Evolutionary conservation across 345 rosid genomes (phyloP).

Genomic region (Linum usitatissimum): DNA sequence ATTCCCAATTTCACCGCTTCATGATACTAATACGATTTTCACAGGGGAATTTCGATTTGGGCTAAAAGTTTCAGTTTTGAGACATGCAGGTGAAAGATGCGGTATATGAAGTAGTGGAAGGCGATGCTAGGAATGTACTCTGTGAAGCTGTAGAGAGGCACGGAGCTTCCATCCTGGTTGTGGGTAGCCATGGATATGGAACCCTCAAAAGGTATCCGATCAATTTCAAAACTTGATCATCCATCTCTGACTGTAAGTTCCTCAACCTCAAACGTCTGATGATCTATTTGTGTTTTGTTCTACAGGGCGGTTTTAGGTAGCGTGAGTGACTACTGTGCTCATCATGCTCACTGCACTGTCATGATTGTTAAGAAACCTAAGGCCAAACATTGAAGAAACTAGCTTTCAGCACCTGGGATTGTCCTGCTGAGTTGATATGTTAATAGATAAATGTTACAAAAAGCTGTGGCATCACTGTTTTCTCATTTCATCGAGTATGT

Average conservation of each 20-base stretch:
- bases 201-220: slow-evolving; percentile 65
- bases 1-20: too few relatives aligned
- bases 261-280: too few relatives aligned
- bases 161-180: slow-evolving; percentile 75
- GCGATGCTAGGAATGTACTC: slow-evolving; percentile 83
- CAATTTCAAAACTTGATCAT: background rate
- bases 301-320: slow-evolving; percentile 93
- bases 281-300: too few relatives aligned
- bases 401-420: too few relatives aligned
- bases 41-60: too few relatives aligned
- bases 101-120: slow-evolving; percentile 51
- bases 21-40: too few relatives aligned
- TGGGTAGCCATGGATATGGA: slow-evolving; percentile 97
- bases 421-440: too few relatives aligned
- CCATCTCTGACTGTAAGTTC: background rate
- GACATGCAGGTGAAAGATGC: slow-evolving; percentile 45
- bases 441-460: too few relatives aligned
- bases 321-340: slow-evolving; percentile 88
- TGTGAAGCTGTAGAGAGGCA: slow-evolving; percentile 84
- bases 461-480: too few relatives aligned
- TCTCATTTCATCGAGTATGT: too few relatives aligned
- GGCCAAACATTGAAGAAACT: slow-evolving; percentile 35
- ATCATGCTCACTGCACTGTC: slow-evolving; percentile 94
- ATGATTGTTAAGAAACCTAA: slow-evolving; percentile 96
- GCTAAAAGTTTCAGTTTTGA: background rate